These are phyloP conservation scores for Epithemia pelagica DNA, from an alignment of 108 stramenopile species.

Conservation along the genomic window DNA sequence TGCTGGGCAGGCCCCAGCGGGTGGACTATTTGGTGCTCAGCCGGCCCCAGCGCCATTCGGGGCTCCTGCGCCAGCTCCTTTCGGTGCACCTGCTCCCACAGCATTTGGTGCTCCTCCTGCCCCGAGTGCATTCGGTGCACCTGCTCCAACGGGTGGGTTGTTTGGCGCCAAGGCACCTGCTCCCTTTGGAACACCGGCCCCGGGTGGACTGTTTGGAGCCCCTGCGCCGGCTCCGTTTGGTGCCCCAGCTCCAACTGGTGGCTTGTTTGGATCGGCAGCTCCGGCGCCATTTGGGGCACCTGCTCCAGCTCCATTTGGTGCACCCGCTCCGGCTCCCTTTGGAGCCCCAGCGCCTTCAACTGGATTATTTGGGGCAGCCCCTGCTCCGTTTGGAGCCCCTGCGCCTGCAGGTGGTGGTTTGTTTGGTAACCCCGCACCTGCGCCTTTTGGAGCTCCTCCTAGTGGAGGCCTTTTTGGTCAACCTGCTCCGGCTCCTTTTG, in stretches of 20 bases:
- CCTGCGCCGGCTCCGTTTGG: constrained; percentile 51
- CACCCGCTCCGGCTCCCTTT: constrained; percentile 27
- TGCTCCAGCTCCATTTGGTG: constrained; percentile 14
- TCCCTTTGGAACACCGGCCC: constrained; percentile 41
- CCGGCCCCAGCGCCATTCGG: constrained; percentile 29
- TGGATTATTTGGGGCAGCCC: constrained; percentile 36
- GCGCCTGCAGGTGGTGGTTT: constrained; percentile 33
- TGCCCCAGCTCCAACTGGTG: constrained; percentile 30
- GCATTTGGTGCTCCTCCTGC: constrained; percentile 40
- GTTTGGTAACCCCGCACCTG: constrained; percentile 39
- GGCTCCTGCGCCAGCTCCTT: constrained; percentile 22
- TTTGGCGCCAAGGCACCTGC: constrained; percentile 59
- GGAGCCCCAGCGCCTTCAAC: constrained; percentile 22
- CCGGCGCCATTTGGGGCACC: constrained; percentile 20
- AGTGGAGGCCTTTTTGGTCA: constrained; percentile 48
- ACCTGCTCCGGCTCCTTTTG: constrained; percentile 25
- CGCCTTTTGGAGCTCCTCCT: constrained; percentile 40
- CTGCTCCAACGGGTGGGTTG: constrained; percentile 42
- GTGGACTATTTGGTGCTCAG: constrained; percentile 3
- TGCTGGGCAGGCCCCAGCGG: constrained; percentile 7
- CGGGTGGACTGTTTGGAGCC: constrained; percentile 61
- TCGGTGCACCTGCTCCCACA: constrained; percentile 59
- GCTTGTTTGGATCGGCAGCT: constrained; percentile 32
- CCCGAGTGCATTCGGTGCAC: constrained; percentile 47
- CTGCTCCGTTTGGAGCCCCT: constrained; percentile 44